Base-by-base conservation (phyloP, 129 eudicot species). In the Saposhnikovia divaricata region DNA sequence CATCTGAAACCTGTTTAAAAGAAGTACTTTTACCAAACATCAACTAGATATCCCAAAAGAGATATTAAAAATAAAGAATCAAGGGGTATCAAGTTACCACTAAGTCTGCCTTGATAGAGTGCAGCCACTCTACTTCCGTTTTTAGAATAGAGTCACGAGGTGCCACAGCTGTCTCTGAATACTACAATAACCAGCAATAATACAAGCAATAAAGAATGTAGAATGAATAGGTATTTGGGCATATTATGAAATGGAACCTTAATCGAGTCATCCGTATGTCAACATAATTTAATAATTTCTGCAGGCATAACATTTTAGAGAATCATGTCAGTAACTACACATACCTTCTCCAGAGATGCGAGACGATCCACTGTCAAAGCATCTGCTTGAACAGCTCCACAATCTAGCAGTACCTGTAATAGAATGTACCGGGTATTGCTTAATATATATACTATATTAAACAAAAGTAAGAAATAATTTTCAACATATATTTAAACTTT, bases 341-440 rank as follows among this genome's bases (percentile, higher is more conserved):
- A 76, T 68, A 89, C 99, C 95, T 92, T 92, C 82, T 95, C 94
- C 80, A 95, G 83, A 47, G 99, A 95, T 23, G 97, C 99, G 27
- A 95, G 97, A 44, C 99, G 97, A 78, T 95, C 99, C 74, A 95
- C 99, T 28, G 99, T 95, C 86, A 95, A 87, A 66, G 99, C 99
- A 89, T 95, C 99, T 68, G 97, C 99, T 86, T 95, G 99, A 83
- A 95, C 97, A 77, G 99, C 99, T 45, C 99, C 99, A 85, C 97
- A 92, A 76, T 95, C 99, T 81, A 95, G 81, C 72, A 95, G 89
- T 74, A 92, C 91, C 98, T 95, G 87, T 15, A 59, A 75, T 8
- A 34, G 21, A 25, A 70, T 16, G 68, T 42, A 51, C 12, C 71
- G 59, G 48, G 9, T 37, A 46, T 59, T 45, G 77, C n/a, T 44